Percentiles rank a stretch among this genome's conserved stretches.
Conservation (phyloP, 805 yeast genomes). For the Candida sithepensis region DNA sequence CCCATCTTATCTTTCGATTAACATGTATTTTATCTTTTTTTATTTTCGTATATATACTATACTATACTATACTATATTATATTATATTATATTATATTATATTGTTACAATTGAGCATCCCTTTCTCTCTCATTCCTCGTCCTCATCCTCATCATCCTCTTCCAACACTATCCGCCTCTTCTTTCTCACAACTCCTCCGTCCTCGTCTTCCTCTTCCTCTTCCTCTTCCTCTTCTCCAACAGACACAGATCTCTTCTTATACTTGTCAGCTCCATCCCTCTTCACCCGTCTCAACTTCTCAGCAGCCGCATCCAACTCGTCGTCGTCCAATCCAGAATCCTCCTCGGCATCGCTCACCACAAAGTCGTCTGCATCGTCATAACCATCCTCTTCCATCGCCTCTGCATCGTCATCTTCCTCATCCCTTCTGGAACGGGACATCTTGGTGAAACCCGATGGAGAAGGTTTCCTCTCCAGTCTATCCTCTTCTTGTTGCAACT, state of each 20-base stretch:
- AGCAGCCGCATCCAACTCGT: slow-evolving; percentile 49
- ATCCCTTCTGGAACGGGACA: slow-evolving; percentile 26
- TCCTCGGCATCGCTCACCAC: slow-evolving; percentile 36
- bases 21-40: too few species aligned
- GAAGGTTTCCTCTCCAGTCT: slow-evolving; percentile 41
- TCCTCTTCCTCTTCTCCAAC: slow-evolving; percentile 47
- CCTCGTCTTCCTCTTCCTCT: slow-evolving; percentile 44
- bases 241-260: slow-evolving; percentile 37
- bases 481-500: slow-evolving; percentile 53
- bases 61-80: too few species aligned
- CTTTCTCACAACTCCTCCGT: not conserved
- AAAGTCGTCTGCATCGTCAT: slow-evolving; percentile 32
- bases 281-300: slow-evolving; percentile 55
- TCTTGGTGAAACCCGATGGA: slow-evolving; percentile 7
- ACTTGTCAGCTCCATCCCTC: slow-evolving; percentile 51
- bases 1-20: too few species aligned
- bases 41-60: too few species aligned
- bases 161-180: not conserved
- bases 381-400: slow-evolving; percentile 25
- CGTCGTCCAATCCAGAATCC: slow-evolving; percentile 30
- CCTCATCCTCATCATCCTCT: not conserved
- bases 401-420: slow-evolving; percentile 38
- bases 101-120: not conserved
- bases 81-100: too few species aligned
- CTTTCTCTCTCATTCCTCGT: slow-evolving; percentile 28